Base-by-base conservation (phyloP, 345 rosid genomes). In the Pistacia vera region DNA sequence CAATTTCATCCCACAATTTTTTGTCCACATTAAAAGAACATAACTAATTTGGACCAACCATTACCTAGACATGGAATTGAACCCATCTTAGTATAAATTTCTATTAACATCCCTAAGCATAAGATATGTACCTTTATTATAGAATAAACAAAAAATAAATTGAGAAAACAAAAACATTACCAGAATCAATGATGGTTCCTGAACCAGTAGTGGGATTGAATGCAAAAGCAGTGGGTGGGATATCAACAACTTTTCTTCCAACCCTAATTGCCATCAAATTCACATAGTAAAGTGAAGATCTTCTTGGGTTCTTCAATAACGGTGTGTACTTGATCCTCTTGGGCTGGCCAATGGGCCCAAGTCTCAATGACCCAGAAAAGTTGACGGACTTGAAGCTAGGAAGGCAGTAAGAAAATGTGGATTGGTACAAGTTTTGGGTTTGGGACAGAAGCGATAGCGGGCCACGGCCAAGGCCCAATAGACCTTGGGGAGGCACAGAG, bases 111-210 rank as follows among this genome's bases (percentile, higher is more conserved):
- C 49, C 49, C 7, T 46, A 46, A 46, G 49, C 49, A 46, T 46
- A 46, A 46, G 49, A 1, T 8, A 51, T 51, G 3, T 11, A 3
- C 57, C 57, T 54, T 54, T 2, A 54, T 54, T 17, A 54, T 54
- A 51, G 17, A 54, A 3, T 17, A 54, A 14, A 13, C 6, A 49
- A 49, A 9, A 2, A 49, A 8, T 49, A 10, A 9, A n/a, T 10
- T 3, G 9, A 25, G 35, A 60, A 12, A 25, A 13, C 20, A 30
- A 48, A 73, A 54, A 16, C 16, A 1, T 74, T 84, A 92, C 99
- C 99, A 1, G 99, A 93, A 87, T 96, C 99, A 72, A 96, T 70
- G 83, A 93, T 84, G 79, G 99, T 96, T 18, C 98, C 99, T 0
- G 97, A 93, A 7, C 99, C 98, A 1, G 93, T 88, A 44, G 87